Evolutionary conservation across 2,329 filamentous ascomycete genomes (phyloP), one percentile per base, ranked within the genome.

Genomic region (Botrytis porri): DNA sequence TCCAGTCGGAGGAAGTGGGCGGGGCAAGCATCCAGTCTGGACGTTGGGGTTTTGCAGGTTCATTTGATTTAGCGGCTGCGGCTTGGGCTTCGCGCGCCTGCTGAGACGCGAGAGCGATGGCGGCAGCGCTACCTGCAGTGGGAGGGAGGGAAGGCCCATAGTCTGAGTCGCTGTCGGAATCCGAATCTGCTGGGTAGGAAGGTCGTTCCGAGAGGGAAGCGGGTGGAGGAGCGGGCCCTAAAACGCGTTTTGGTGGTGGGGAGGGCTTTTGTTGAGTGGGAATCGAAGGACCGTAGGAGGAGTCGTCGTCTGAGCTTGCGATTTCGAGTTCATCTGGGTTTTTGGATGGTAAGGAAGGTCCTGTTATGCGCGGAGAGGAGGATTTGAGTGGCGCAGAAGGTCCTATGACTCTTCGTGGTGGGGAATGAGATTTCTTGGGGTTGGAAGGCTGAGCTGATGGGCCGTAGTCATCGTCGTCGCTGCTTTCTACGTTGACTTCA

Each of bases 11-110:
- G 35, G 85, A 82, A 2, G 85, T 84, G 0, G 92, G 92, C 1
- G 92, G 92, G 1, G 89, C 87, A 64, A 94, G 85, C 92, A 95
- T 95, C 92, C 92, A 95, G 79, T 93, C 91, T 84, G 97, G 95
- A 78, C 95, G 90, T 80, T 91, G 87, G 8, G 87, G 85, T 66
- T 87, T 86, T 29, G 82, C 77, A 54, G 77, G 80, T 8, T 82
- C 76, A 5, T 77, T 73, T 25, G 77, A 69, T 7, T 78, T 57
- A 9, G 48, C 73, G 71, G n/a, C 64, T 51, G 43, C 71, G 43
- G 35, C 62, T 54, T 39, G n/a, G 35, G 54, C 59, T 62, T 69
- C 71, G 4, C 48, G 67, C 6, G 60, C 35, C 14, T 48, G 60
- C 37, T 59, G 60, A 10, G 66, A 54, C 62, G 35, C 59, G 35